Conservation (phyloP, 257 asterid genomes). For the Solanum dulcamara region DNA sequence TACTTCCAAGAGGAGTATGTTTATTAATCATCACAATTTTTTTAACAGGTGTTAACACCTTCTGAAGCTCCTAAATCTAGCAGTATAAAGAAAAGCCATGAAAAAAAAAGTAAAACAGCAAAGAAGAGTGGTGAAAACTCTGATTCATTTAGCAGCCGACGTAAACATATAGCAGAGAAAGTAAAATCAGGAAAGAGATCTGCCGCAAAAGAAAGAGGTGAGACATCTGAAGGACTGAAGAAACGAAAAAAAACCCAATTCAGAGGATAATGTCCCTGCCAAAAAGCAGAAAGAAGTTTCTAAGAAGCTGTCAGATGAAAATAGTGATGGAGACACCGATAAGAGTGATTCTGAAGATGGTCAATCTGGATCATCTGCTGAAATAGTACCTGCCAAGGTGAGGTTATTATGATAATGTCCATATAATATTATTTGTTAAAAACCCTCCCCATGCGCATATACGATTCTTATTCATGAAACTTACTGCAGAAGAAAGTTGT, state of each 20-base stretch:
- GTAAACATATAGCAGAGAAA: slow-evolving; percentile 27
- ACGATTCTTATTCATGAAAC: not conserved
- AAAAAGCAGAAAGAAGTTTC: slow-evolving; percentile 41
- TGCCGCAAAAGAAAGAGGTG: slow-evolving; percentile 24
- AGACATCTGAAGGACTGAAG: slow-evolving; percentile 39
- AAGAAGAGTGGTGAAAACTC: slow-evolving; percentile 24
- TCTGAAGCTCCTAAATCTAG: slow-evolving; percentile 31
- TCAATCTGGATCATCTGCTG: slow-evolving; percentile 39
- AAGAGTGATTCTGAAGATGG: slow-evolving; percentile 53
- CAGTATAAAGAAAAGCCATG: slow-evolving; percentile 28
- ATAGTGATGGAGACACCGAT: slow-evolving; percentile 28
- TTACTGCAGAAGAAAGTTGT: slow-evolving; percentile 52
- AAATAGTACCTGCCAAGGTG: slow-evolving; percentile 45
- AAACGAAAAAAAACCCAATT: slow-evolving; percentile 47
- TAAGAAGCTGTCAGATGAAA: slow-evolving; percentile 38
- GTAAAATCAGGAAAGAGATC: slow-evolving; percentile 32
- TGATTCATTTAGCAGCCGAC: slow-evolving; percentile 21
- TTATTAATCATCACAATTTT: not conserved
- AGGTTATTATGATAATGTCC: not conserved
- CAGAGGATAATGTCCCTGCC: slow-evolving; percentile 26
- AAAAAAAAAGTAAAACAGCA: slow-evolving; percentile 19
- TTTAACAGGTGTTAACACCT: slow-evolving; percentile 39
- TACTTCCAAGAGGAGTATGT: not conserved
- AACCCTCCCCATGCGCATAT: not conserved
- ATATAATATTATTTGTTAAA: not conserved